phyloP scores from a whole-genome alignment of 1,284 basidiomycete species.

The Ganoderma leucocontextum region DNA sequence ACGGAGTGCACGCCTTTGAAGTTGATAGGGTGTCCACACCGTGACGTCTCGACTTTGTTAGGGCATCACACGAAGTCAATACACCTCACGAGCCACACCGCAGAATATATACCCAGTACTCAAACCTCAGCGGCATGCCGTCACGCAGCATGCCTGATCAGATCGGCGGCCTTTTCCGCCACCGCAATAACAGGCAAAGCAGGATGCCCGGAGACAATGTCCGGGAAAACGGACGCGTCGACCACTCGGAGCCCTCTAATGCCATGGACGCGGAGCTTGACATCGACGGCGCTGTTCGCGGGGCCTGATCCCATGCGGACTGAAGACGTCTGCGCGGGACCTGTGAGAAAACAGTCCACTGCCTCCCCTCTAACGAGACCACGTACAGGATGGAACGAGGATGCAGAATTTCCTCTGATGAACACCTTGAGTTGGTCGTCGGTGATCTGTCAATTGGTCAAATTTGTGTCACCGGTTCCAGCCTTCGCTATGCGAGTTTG shows the following conservation, averaged over 20 bases:
- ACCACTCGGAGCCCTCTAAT: slow-evolving; percentile 48
- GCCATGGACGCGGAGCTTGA: slow-evolving; percentile 42
- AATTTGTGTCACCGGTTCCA: not conserved
- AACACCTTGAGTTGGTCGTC: not conserved
- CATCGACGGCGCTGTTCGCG: slow-evolving; percentile 29
- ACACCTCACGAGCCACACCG: no score
- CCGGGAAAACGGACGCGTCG: slow-evolving; percentile 49
- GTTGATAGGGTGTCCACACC: no score
- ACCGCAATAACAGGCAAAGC: slow-evolving; percentile 36
- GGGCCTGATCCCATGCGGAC: slow-evolving; percentile 28
- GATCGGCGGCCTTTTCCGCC: slow-evolving; percentile 38
- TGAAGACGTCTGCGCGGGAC: slow-evolving; percentile 23
- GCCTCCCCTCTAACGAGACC: no score
- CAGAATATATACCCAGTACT: no score
- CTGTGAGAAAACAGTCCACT: not conserved
- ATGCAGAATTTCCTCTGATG: not conserved
- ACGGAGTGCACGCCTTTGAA: no score
- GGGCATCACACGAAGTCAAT: no score
- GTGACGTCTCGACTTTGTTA: no score
- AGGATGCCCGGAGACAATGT: slow-evolving; percentile 38
- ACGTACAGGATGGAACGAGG: not conserved
- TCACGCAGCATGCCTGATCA: slow-evolving; percentile 23
- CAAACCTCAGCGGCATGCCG: no score
- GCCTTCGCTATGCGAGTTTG: not conserved
- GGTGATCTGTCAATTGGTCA: not conserved